Evolutionary conservation across 306 rosid species (phyloP).

Genomic region (Pueraria montana): DNA sequence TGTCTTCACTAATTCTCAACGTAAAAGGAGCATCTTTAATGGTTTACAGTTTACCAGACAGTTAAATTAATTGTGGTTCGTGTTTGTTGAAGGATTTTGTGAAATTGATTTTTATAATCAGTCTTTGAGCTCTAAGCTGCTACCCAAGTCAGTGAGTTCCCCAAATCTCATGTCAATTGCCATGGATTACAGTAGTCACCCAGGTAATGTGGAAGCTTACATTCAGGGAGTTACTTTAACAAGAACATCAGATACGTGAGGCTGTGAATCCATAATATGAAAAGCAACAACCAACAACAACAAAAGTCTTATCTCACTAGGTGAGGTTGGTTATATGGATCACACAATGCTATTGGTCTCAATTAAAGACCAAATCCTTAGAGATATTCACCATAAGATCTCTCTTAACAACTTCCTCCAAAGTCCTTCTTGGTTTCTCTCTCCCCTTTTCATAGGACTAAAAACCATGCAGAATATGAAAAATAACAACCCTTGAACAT

Average conservation of each 20-base stretch:
- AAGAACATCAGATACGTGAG: slow-evolving; percentile 20
- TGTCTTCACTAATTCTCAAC: slow-evolving; percentile 34
- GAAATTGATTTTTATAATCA: slow-evolving; percentile 29
- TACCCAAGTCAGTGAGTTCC: slow-evolving; percentile 7
- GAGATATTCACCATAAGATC: background rate
- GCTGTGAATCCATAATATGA: slow-evolving; percentile 9
- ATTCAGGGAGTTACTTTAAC: slow-evolving; percentile 29
- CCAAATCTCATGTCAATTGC: background rate
- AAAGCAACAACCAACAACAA: slow-evolving; percentile 26
- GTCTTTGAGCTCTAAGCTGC: background rate
- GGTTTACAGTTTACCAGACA: background rate
- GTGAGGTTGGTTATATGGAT: background rate
- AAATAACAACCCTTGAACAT: slow-evolving; percentile 16
- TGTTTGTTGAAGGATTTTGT: slow-evolving; percentile 11
- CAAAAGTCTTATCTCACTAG: background rate
- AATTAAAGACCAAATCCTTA: background rate
- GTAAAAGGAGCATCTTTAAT: slow-evolving; percentile 16
- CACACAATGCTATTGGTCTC: background rate
- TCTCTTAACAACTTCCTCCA: background rate
- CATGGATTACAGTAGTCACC: background rate
- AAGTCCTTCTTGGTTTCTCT: background rate
- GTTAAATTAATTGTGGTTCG: slow-evolving; percentile 16
- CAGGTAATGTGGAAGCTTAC: background rate
- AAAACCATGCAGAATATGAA: background rate
- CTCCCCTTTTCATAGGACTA: background rate